These are phyloP conservation scores for Colletotrichum falcatum DNA, from an alignment of 2,329 filamentous ascomycete species.

Conservation along the genomic window DNA sequence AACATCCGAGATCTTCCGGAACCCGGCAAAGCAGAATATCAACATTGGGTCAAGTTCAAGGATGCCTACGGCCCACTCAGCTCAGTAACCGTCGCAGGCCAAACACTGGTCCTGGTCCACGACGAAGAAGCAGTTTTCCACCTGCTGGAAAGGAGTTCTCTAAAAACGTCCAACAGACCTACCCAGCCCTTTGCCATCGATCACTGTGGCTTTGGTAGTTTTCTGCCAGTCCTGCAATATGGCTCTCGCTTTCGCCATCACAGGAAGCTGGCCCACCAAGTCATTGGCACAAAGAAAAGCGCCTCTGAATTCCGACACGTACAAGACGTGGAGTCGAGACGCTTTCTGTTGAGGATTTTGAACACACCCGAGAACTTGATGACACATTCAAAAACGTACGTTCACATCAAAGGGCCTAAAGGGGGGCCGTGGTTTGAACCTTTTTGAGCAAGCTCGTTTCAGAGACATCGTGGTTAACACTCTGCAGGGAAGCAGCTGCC, in stretches of 20 bases:
- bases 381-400: slow-evolving; percentile 56
- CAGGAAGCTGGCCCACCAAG: slow-evolving; percentile 57
- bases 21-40: slow-evolving; percentile 46
- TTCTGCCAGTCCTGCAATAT: slow-evolving; percentile 50
- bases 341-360: slow-evolving; percentile 57
- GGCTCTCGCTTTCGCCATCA: slow-evolving; percentile 51
- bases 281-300: slow-evolving; percentile 56
- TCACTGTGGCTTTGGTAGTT: slow-evolving; percentile 55
- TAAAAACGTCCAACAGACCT: slow-evolving; percentile 49
- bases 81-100: slow-evolving; percentile 52
- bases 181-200: slow-evolving; percentile 50
- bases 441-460: too few relatives aligned
- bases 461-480: too few relatives aligned
- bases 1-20: slow-evolving; percentile 59
- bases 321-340: slow-evolving; percentile 57
- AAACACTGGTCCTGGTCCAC: slow-evolving; percentile 56
- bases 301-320: slow-evolving; percentile 53
- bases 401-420: too few relatives aligned
- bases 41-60: slow-evolving; percentile 52
- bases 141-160: slow-evolving; percentile 52
- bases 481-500: too few relatives aligned
- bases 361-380: slow-evolving; percentile 53
- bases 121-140: slow-evolving; percentile 50
- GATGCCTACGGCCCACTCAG: slow-evolving; percentile 48
- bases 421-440: too few relatives aligned